Percentiles rank a stretch among this genome's conserved stretches.
Evolutionary conservation across 1,139 yeast species (phyloP).

Genomic region (Yamadazyma triangularis): DNA sequence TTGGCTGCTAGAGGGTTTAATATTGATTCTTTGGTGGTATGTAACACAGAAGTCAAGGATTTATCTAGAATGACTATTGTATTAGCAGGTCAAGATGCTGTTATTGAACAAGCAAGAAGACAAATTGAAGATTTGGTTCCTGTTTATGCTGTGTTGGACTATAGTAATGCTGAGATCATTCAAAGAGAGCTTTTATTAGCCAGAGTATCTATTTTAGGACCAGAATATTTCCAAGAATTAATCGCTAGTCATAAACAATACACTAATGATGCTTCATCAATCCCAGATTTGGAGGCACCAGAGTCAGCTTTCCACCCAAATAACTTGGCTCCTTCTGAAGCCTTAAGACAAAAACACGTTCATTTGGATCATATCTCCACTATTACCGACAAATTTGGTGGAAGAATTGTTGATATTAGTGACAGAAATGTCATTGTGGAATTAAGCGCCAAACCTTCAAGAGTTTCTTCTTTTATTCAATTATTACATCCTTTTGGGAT

Average conservation of each 20-base stretch:
- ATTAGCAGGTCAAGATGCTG: constrained; percentile 90
- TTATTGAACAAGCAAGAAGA: constrained; percentile 97
- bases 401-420: constrained; percentile 85
- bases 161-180: constrained; percentile 84
- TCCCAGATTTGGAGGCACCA: constrained; percentile 46
- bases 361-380: constrained; percentile 83
- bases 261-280: constrained; percentile 34
- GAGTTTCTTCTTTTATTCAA: constrained; percentile 81
- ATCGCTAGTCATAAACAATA: constrained; percentile 76
- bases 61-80: constrained; percentile 96
- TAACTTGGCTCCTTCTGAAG: constrained; percentile 86
- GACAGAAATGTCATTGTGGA: constrained; percentile 94
- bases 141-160: constrained; percentile 95
- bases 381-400: constrained; percentile 84
- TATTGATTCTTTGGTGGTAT: constrained; percentile 93
- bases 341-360: constrained; percentile 87
- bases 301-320: constrained; percentile 76
- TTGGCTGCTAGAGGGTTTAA: constrained; percentile 98
- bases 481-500: constrained; percentile 94
- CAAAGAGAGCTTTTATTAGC: constrained; percentile 87
- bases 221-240: constrained; percentile 94
- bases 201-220: constrained; percentile 88
- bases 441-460: constrained; percentile 87
- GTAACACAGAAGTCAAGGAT: constrained; percentile 94
- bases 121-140: constrained; percentile 98